Evolutionary conservation across 768 basidiomycete genomes (phyloP).

Genomic region (Pisolithus tinctorius): DNA sequence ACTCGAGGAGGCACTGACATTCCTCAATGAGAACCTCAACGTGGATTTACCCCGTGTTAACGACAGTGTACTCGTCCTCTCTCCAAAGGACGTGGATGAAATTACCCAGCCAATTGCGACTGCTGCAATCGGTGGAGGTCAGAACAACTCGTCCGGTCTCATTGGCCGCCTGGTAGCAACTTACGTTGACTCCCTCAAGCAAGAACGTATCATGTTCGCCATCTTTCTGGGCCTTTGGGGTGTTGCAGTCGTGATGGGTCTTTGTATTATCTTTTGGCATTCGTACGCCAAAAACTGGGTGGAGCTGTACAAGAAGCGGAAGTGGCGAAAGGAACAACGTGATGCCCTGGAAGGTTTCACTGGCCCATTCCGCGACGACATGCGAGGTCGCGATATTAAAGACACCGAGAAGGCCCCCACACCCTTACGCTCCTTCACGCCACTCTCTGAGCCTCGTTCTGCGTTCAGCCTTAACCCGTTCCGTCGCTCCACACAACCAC

Average conservation of each 20-base stretch:
- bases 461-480: conserved; percentile 29
- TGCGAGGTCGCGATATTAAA: conserved; percentile 12
- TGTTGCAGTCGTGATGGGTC: conserved; percentile 74
- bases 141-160: conserved; percentile 49
- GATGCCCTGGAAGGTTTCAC: conserved; percentile 39
- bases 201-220: conserved; percentile 77
- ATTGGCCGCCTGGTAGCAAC: conserved; percentile 65
- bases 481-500: conserved; percentile 29
- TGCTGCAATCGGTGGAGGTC: conserved; percentile 66
- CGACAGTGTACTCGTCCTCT: conserved; percentile 68
- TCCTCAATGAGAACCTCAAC: conserved; percentile 81
- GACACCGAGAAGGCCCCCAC: conserved; percentile 21
- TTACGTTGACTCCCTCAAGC: conserved; percentile 67
- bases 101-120: conserved; percentile 73
- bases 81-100: conserved; percentile 63
- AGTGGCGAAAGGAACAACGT: conserved; percentile 48
- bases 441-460: conserved; percentile 35
- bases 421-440: conserved; percentile 41
- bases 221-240: conserved; percentile 83
- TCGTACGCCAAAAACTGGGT: conserved; percentile 46
- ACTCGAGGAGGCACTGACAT: conserved; percentile 83
- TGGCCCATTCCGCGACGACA: conserved; percentile 15
- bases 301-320: conserved; percentile 41
- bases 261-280: conserved; percentile 67
- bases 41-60: conserved; percentile 78